Percentiles rank a stretch among this genome's conserved stretches.
phyloP scores from a whole-genome alignment of 164 flowering plant genomes.

The Paratinospora sagittata region DNA sequence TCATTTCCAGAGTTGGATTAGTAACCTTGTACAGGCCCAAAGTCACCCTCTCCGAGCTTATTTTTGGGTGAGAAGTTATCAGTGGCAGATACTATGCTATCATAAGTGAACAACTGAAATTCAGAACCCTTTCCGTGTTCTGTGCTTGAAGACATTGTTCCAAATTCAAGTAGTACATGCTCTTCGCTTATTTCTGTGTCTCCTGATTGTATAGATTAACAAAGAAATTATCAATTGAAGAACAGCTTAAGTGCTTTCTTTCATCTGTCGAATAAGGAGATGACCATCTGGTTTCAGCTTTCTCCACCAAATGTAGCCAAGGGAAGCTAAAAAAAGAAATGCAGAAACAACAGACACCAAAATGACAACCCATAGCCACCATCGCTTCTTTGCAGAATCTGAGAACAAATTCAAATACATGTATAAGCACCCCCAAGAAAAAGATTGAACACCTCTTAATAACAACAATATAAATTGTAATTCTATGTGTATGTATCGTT shows the following conservation, averaged over 20 bases:
- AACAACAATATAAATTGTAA: background rate
- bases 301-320: background rate
- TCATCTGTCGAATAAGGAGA: background rate
- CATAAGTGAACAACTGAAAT: background rate
- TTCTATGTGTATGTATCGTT: background rate
- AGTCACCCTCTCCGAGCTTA: conserved; percentile 2
- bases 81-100: conserved; percentile 1
- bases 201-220: background rate
- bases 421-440: background rate
- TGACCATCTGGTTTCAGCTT: background rate
- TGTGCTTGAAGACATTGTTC: background rate
- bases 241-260: background rate
- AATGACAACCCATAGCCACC: background rate
- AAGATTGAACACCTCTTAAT: background rate
- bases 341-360: background rate
- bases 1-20: too few relatives aligned
- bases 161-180: background rate
- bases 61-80: conserved; percentile 1
- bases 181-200: background rate
- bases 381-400: background rate
- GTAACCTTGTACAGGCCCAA: background rate
- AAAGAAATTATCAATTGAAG: background rate
- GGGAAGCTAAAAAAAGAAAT: background rate
- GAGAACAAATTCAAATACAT: background rate
- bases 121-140: background rate